phyloP scores from a whole-genome alignment of 805 yeast species.

The Cyberlindnera petersonii region DNA sequence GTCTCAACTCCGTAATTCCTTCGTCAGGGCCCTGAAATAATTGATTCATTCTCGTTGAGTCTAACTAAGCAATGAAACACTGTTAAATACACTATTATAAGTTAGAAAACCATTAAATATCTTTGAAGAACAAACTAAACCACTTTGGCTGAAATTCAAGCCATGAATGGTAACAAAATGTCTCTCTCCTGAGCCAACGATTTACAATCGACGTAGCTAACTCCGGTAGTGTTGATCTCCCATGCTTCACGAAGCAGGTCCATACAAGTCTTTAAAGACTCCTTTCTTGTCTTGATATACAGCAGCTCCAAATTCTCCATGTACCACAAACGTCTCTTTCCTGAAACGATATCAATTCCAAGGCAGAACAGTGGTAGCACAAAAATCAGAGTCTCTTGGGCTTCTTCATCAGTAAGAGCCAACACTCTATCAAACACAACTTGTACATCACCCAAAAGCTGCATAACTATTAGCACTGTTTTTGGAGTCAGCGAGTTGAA shows the following conservation, averaged over 20 bases:
- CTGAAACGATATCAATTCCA: slow-evolving; percentile 10
- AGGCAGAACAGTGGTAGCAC: slow-evolving; percentile 6
- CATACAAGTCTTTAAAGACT: slow-evolving; percentile 3
- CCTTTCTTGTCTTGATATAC: slow-evolving; percentile 4
- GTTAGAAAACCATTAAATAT: too few species aligned
- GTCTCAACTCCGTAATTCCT: neutral
- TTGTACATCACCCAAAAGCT: slow-evolving; percentile 5
- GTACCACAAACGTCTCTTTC: slow-evolving; percentile 7
- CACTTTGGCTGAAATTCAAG: neutral
- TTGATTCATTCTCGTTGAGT: too few species aligned
- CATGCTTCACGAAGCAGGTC: slow-evolving; percentile 6
- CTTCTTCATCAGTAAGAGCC: slow-evolving; percentile 1
- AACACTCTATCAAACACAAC: slow-evolving; percentile 1
- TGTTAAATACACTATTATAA: too few species aligned
- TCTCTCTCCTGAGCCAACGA: slow-evolving; percentile 1
- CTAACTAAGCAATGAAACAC: too few species aligned
- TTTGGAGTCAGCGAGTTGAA: slow-evolving; percentile 16
- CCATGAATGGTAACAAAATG: slow-evolving; percentile 7
- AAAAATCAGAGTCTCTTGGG: slow-evolving; percentile 2
- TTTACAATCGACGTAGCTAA: slow-evolving; percentile 7
- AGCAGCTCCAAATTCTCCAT: slow-evolving; percentile 4
- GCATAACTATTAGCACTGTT: slow-evolving; percentile 12
- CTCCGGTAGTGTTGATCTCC: slow-evolving; percentile 5
- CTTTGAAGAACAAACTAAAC: neutral
- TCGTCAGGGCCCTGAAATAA: too few species aligned